phyloP scores from a whole-genome alignment of 2,329 filamentous ascomycete species.

The Colletotrichum higginsianum region DNA sequence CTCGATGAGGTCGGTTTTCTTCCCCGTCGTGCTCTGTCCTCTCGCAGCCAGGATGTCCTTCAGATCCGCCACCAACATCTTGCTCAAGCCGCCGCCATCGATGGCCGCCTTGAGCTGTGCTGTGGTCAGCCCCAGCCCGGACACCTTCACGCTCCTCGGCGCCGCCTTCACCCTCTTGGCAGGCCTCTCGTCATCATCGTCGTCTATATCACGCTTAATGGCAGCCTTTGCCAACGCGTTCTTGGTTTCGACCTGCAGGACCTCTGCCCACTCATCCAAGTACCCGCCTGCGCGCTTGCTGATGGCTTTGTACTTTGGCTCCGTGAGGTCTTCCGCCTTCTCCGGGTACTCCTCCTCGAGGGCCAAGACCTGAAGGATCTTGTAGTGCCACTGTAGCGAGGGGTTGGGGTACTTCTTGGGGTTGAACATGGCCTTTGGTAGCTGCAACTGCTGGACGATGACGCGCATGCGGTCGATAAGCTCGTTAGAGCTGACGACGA shows the following conservation, averaged over 20 bases:
- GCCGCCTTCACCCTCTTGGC: constrained; percentile 62
- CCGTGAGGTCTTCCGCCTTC: constrained; percentile 80
- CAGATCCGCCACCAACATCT: constrained; percentile 69
- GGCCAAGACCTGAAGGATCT: constrained; percentile 90
- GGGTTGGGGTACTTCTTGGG: constrained; percentile 93
- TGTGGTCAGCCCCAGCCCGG: constrained; percentile 57
- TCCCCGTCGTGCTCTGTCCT: constrained; percentile 64
- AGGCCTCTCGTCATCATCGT: constrained; percentile 59
- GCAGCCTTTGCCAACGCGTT: constrained; percentile 56
- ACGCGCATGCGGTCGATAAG: constrained; percentile 87
- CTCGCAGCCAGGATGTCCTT: constrained; percentile 64
- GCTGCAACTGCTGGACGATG: constrained; percentile 87
- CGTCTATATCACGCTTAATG: constrained; percentile 68
- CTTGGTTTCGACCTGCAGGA: constrained; percentile 71
- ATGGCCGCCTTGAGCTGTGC: constrained; percentile 62
- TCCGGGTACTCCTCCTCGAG: constrained; percentile 92
- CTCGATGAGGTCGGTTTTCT: constrained; percentile 70
- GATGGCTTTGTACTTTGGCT: constrained; percentile 89
- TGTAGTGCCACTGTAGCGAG: constrained; percentile 96
- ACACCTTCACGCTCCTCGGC: constrained; percentile 48
- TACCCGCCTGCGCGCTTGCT: constrained; percentile 88
- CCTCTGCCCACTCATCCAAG: constrained; percentile 81
- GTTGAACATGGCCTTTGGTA: constrained; percentile 89
- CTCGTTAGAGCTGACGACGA: constrained; percentile 73
- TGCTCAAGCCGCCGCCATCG: constrained; percentile 63